These are phyloP conservation scores for Phytopythium cucurbitacearum DNA, from an alignment of 352 stramenopile species.

Conservation along the genomic window DNA sequence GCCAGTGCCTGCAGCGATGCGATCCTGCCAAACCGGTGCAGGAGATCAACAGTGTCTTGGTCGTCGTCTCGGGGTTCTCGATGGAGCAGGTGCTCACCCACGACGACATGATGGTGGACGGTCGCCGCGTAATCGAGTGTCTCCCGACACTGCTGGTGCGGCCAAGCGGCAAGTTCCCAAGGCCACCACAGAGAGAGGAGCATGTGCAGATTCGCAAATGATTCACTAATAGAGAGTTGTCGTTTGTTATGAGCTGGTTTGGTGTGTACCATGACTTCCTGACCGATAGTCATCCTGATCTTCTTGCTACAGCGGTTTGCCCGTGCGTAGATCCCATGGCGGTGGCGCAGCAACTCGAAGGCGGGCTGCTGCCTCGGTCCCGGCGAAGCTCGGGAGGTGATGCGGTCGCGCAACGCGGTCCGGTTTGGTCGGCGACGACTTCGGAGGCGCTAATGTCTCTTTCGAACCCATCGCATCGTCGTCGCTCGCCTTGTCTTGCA, in stretches of 20 bases:
- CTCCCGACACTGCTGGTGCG: conserved; percentile 45
- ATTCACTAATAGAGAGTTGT: no score
- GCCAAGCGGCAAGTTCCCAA: conserved; percentile 27
- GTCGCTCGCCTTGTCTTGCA: conserved; percentile 8
- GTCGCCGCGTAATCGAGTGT: conserved; percentile 26
- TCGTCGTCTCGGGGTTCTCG: conserved; percentile 23
- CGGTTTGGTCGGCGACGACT: conserved; percentile 6
- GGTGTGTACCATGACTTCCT: no score
- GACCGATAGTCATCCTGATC: no score
- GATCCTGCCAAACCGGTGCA: conserved; percentile 50
- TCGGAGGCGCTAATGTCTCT: background rate
- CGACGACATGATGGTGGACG: conserved; percentile 51
- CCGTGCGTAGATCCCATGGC: conserved; percentile 40
- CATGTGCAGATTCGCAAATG: background rate
- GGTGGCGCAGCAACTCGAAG: conserved; percentile 6
- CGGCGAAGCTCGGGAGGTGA: conserved; percentile 18
- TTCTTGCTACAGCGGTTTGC: conserved; percentile 23
- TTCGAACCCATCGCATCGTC: background rate
- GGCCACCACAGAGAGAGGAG: background rate
- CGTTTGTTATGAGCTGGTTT: no score
- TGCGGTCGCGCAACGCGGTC: conserved; percentile 27
- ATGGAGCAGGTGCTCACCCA: conserved; percentile 53
- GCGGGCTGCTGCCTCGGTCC: background rate
- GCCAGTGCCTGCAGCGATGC: conserved; percentile 36
- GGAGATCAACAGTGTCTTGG: conserved; percentile 40